These are phyloP conservation scores for Coemansia sp. DNA, from an alignment of 192 early-diverging fungal species.

Conservation along the genomic window DNA sequence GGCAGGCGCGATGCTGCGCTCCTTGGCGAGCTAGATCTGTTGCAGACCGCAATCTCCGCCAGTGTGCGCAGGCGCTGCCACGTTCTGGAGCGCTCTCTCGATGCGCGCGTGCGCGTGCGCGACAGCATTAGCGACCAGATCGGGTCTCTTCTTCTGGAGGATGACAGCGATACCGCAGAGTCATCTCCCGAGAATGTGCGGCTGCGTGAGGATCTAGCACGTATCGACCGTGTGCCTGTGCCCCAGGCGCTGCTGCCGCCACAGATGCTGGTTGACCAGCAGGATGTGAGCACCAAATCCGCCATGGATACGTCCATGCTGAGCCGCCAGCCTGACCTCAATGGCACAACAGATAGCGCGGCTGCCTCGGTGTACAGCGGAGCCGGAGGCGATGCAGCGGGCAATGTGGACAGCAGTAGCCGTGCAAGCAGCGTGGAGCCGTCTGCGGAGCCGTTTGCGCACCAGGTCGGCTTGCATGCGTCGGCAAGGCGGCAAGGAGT, in stretches of 20 bases:
- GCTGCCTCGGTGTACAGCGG: constrained; percentile 1
- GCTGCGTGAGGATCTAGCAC: constrained; percentile 25
- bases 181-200: neutral
- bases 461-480: constrained; percentile 9
- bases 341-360: neutral
- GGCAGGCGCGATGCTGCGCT: constrained; percentile 74
- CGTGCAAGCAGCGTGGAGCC: constrained; percentile 38
- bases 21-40: constrained; percentile 58
- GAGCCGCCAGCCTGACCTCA: neutral
- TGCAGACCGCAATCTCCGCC: constrained; percentile 40
- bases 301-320: too few relatives aligned
- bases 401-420: constrained; percentile 19
- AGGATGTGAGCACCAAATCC: neutral
- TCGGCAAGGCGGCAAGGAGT: constrained; percentile 10
- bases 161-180: neutral
- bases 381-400: neutral
- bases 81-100: constrained; percentile 33
- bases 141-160: constrained; percentile 8
- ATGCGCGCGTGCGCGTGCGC: constrained; percentile 24
- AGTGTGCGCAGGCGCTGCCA: constrained; percentile 62
- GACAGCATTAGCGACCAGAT: constrained; percentile 31
- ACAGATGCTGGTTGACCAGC: constrained; percentile 7
- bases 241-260: constrained; percentile 38
- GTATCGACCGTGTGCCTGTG: constrained; percentile 19
- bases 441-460: constrained; percentile 21